Base-by-base conservation (phyloP, 768 basidiomycete species). In the Phylloporus sp. region DNA sequence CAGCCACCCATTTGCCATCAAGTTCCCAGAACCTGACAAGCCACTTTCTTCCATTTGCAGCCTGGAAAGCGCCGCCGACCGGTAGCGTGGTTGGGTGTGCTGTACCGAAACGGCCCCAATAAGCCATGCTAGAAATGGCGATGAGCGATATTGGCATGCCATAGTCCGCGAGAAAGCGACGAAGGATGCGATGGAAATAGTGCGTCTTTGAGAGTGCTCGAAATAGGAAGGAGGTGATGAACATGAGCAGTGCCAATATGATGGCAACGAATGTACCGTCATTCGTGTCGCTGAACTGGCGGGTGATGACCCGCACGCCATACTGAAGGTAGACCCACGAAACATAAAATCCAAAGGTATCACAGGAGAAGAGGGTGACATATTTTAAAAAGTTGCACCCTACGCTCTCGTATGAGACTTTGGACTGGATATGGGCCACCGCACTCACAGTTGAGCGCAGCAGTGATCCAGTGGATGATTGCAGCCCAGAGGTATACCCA, bases 401-500 rank as follows among this genome's bases (percentile, higher is more conserved):
- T 89, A 46, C 3, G 20, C 35, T 14, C 28, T 28, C 2, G 43
- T 20, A 24, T 57, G 18, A 59, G 44, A 36, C 5, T 0, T n/a
- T 8, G 1, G 18, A 13, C 8, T 5, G 14, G 52, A 34, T 1
- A 24, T 11, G 34, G 56, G 23, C 15, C n/a, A 34, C 22, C 7
- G 20, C 33, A 49, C 76, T 54, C 52, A 84, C 90, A 88, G 52
- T 92, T 92, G 14, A 87, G 69, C 6, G 79, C 61, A 6, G 91
- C 88, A 5, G 88, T 86, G 36, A 88, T 68, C 85, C 86, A 91
- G 57, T 93, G 86, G 32, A 87, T 65, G 32, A 92, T 86, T 0
- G 90, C 91, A 27, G 79, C 88, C 90, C 90, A 93, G 0, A 92
- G 69, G 62, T 95, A 94, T 1, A 90, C 86, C 92, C 92, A 94